Evolutionary conservation across 768 basidiomycete species (phyloP).

Genomic region (Mycena galopus): DNA sequence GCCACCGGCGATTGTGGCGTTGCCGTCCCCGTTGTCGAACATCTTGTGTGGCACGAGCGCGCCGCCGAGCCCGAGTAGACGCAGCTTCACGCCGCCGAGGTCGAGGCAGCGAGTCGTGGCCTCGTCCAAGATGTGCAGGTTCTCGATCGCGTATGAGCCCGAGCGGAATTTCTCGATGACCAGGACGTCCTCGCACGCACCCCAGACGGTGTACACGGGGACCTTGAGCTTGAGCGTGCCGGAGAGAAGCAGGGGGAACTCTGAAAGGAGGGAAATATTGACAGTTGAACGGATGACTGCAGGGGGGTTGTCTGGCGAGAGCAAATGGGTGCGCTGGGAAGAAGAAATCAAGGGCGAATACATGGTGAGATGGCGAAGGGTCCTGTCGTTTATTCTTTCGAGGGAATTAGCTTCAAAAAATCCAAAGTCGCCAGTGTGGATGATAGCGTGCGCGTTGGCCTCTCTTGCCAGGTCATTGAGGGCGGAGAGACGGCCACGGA

Average conservation of each 20-base stretch:
- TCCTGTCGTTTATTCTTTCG: slow-evolving; percentile 93
- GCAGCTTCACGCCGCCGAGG: slow-evolving; percentile 92
- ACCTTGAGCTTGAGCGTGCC: slow-evolving; percentile 92
- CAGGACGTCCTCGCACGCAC: slow-evolving; percentile 95
- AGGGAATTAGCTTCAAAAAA: slow-evolving; percentile 92
- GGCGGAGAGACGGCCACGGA: slow-evolving; percentile 87
- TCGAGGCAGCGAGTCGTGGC: slow-evolving; percentile 94
- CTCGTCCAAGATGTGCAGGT: slow-evolving; percentile 94
- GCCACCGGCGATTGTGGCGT: slow-evolving; percentile 97
- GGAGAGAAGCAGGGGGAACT: slow-evolving; percentile 92
- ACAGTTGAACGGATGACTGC: slow-evolving; percentile 79
- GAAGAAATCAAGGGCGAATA: slow-evolving; percentile 94
- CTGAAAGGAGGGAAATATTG: slow-evolving; percentile 86
- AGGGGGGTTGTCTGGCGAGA: slow-evolving; percentile 78
- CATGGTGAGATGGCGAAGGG: slow-evolving; percentile 94
- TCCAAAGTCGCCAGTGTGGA: slow-evolving; percentile 99
- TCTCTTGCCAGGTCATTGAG: slow-evolving; percentile 94
- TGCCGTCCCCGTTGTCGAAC: slow-evolving; percentile 94
- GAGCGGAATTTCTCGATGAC: slow-evolving; percentile 94
- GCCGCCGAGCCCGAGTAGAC: slow-evolving; percentile 96
- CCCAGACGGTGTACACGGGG: slow-evolving; percentile 97
- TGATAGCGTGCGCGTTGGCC: slow-evolving; percentile 90
- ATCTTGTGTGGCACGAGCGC: slow-evolving; percentile 95
- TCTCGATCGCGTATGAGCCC: slow-evolving; percentile 85
- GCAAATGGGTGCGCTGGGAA: slow-evolving; percentile 84